Conservation (phyloP, 371 early-diverging fungal genomes). For the Rhizopus delemar region DNA sequence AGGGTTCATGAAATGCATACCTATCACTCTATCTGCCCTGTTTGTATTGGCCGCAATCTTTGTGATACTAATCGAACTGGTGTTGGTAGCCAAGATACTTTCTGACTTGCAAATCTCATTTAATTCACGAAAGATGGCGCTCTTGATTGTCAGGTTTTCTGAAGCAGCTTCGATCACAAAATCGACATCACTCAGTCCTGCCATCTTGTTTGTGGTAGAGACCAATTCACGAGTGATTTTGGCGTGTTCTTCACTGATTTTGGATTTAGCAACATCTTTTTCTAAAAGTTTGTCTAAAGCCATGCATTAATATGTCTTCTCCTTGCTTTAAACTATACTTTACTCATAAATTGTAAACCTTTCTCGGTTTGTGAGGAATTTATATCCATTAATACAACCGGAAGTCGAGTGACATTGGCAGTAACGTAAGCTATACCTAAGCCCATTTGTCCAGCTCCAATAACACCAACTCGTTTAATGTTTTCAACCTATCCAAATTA, state of each 20-base stretch:
- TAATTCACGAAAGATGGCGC: conserved; percentile 78
- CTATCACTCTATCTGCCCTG: conserved; percentile 83
- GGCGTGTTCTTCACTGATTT: conserved; percentile 80
- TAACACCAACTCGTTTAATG: conserved; percentile 69
- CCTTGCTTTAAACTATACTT: conserved; percentile 10
- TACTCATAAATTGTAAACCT: conserved; percentile 82
- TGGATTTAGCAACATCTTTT: conserved; percentile 89
- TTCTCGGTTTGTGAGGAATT: conserved; percentile 79
- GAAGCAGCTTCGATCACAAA: conserved; percentile 96
- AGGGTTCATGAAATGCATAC: conserved; percentile 95
- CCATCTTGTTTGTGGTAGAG: conserved; percentile 58
- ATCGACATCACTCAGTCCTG: conserved; percentile 66
- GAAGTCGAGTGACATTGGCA: conserved; percentile 79
- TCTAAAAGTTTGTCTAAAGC: conserved; percentile 74
- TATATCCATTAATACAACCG: conserved; percentile 83
- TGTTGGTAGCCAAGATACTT: conserved; percentile 95
- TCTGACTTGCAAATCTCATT: conserved; percentile 66
- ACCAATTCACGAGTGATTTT: conserved; percentile 68
- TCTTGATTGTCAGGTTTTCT: conserved; percentile 88
- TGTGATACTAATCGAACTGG: conserved; percentile 93
- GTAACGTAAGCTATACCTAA: conserved; percentile 96
- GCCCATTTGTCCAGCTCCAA: conserved; percentile 91
- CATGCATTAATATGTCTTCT: not conserved
- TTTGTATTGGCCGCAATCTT: conserved; percentile 91
- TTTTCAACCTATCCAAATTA: conserved; percentile 22